These are phyloP conservation scores for Saccharomyces paradoxus DNA, from an alignment of 805 yeast species.

Conservation along the genomic window DNA sequence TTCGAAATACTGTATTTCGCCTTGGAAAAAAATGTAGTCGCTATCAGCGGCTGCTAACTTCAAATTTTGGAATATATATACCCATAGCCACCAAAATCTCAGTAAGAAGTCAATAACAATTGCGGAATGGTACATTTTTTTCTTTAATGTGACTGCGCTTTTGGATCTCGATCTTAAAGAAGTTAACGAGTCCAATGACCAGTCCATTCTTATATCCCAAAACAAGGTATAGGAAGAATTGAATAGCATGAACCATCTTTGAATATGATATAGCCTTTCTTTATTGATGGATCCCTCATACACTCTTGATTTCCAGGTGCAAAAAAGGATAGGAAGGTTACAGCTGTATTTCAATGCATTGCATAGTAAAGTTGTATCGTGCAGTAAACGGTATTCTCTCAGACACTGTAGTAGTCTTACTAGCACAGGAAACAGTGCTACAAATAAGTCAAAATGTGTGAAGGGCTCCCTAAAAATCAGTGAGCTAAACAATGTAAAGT, in stretches of 20 bases:
- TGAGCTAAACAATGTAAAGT: constrained; percentile 51
- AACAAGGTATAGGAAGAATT: constrained; percentile 72
- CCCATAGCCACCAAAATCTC: constrained; percentile 71
- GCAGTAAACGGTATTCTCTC: constrained; percentile 45
- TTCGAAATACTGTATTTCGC: constrained; percentile 61
- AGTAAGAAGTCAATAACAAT: constrained; percentile 53
- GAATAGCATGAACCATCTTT: constrained; percentile 39
- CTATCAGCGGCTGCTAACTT: constrained; percentile 29
- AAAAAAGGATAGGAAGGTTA: constrained; percentile 45
- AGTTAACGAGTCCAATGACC: constrained; percentile 60
- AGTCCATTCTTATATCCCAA: constrained; percentile 89
- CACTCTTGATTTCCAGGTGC: constrained; percentile 24
- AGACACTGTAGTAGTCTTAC: constrained; percentile 79
- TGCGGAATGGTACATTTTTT: constrained; percentile 45
- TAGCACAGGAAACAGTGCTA: constrained; percentile 51
- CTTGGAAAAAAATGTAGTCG: constrained; percentile 51
- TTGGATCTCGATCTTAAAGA: constrained; percentile 6
- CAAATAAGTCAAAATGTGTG: constrained; percentile 20
- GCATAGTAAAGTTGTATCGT: constrained; percentile 47
- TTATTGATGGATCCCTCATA: constrained; percentile 3
- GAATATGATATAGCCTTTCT: constrained; percentile 9
- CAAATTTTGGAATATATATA: constrained; percentile 29
- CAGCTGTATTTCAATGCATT: constrained; percentile 72
- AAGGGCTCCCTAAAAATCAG: constrained; percentile 18
- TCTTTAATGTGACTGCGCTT: constrained; percentile 12